phyloP scores from a whole-genome alignment of 1,284 basidiomycete species.

The Austroboletus niveus region DNA sequence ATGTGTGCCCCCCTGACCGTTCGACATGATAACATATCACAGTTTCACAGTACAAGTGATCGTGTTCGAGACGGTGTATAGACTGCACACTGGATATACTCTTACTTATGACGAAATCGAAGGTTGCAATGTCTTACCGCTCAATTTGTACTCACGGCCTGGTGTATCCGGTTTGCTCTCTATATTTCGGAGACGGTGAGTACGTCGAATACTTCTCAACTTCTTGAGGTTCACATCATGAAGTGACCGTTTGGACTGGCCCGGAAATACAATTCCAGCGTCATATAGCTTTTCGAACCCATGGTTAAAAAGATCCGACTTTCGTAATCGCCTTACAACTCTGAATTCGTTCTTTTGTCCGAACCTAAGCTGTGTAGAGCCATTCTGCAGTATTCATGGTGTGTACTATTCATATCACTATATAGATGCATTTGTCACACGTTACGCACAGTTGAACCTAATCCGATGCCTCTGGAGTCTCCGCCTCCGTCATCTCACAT shows the following conservation, averaged over 20 bases:
- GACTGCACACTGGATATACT: constrained; percentile 35
- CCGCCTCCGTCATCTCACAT: constrained; percentile 25
- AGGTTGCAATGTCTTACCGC: constrained; percentile 40
- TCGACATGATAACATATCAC: constrained; percentile 13
- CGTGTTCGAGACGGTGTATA: constrained; percentile 41
- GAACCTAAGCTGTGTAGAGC: constrained; percentile 50
- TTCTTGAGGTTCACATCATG: constrained; percentile 1
- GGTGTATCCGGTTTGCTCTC: constrained; percentile 32
- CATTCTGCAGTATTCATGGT: constrained; percentile 54
- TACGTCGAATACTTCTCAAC: neutral
- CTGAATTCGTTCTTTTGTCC: constrained; percentile 49
- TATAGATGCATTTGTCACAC: constrained; percentile 21
- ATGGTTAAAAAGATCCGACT: constrained; percentile 21
- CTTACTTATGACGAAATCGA: constrained; percentile 44
- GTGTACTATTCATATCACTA: constrained; percentile 3
- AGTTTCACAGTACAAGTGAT: constrained; percentile 44
- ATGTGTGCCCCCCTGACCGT: neutral
- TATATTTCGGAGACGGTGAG: constrained; percentile 37
- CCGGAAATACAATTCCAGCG: constrained; percentile 24
- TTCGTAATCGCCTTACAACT: constrained; percentile 33
- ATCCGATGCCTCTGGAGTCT: constrained; percentile 30
- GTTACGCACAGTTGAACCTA: constrained; percentile 31
- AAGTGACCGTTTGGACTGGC: constrained; percentile 29
- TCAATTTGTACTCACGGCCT: constrained; percentile 30
- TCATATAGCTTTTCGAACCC: constrained; percentile 14